Percentiles rank a stretch among this genome's conserved stretches.
phyloP scores from a whole-genome alignment of 2,329 filamentous ascomycete genomes.

The Neopestalotiopsis rosae region DNA sequence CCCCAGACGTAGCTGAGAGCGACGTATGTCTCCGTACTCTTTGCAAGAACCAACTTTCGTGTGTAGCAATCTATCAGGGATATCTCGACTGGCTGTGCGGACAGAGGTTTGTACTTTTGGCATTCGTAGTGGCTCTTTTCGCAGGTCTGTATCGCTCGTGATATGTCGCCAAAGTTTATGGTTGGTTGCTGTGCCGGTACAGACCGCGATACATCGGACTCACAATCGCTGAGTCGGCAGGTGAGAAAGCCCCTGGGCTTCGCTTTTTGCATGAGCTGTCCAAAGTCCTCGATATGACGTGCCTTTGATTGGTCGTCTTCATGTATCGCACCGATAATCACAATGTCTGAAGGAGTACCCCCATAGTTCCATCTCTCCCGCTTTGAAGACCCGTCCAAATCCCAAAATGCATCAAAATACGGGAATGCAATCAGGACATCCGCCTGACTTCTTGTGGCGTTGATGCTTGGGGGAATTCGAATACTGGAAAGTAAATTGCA shows the following conservation, averaged over 20 bases:
- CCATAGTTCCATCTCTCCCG: too few relatives aligned
- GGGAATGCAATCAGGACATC: neutral
- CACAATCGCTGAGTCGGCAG: neutral
- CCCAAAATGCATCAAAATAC: too few relatives aligned
- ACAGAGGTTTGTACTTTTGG: too few relatives aligned
- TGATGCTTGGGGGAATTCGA: neutral
- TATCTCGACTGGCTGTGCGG: too few relatives aligned
- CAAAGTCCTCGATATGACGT: too few relatives aligned
- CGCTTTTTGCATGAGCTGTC: too few relatives aligned
- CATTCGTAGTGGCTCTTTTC: neutral
- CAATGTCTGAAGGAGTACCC: too few relatives aligned
- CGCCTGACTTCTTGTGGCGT: too few relatives aligned
- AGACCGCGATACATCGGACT: neutral
- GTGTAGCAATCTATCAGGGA: neutral
- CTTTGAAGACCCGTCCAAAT: too few relatives aligned
- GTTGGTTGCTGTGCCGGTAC: neutral
- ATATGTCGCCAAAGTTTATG: neutral
- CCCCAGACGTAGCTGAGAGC: constrained; percentile 3
- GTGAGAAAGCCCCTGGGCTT: too few relatives aligned
- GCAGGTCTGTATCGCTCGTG: neutral
- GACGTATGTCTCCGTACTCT: neutral
- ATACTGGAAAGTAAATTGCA: neutral
- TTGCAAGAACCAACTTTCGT: fast-evolving
- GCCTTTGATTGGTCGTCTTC: too few relatives aligned
- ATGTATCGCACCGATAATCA: too few relatives aligned